Percentiles rank a stretch among this genome's conserved stretches.
Conservation (phyloP, 2,329 filamentous ascomycete genomes). For the Trichoderma endophyticum region DNA sequence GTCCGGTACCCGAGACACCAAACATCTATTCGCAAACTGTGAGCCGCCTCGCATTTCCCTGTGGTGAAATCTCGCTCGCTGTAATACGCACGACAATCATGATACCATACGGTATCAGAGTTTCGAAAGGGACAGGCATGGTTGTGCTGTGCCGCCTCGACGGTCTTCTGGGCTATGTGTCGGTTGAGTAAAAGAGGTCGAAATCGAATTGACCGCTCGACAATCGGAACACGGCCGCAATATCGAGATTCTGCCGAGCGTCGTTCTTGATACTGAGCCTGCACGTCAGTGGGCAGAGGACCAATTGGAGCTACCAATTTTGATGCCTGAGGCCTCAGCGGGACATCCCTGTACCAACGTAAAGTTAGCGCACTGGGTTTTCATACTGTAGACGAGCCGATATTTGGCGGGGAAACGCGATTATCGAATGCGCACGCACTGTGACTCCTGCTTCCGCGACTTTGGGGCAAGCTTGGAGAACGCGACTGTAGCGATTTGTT, state of each 20-base stretch:
- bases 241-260: conserved; percentile 2
- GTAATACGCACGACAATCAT: conserved; percentile 53
- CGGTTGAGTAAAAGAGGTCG: background rate
- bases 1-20: conserved; percentile 55
- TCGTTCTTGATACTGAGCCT: conserved; percentile 15
- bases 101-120: conserved; percentile 63
- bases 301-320: conserved; percentile 1
- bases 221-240: conserved; percentile 23
- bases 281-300: conserved; percentile 8
- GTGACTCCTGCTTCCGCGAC: conserved; percentile 19
- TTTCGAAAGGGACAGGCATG: conserved; percentile 64
- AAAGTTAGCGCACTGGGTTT: conserved; percentile 16
- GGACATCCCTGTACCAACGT: background rate
- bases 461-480: conserved; percentile 17
- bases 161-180: conserved; percentile 25
- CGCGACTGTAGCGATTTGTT: conserved; percentile 20
- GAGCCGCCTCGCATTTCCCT: conserved; percentile 22
- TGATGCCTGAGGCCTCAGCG: conserved; percentile 26
- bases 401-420: background rate
- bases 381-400: background rate
- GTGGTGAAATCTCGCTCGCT: background rate
- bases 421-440: conserved; percentile 20
- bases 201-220: background rate
- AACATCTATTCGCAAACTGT: conserved; percentile 53
- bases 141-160: conserved; percentile 31